phyloP scores from a whole-genome alignment of 768 basidiomycete genomes.

The Pleurotus ostreatus region DNA sequence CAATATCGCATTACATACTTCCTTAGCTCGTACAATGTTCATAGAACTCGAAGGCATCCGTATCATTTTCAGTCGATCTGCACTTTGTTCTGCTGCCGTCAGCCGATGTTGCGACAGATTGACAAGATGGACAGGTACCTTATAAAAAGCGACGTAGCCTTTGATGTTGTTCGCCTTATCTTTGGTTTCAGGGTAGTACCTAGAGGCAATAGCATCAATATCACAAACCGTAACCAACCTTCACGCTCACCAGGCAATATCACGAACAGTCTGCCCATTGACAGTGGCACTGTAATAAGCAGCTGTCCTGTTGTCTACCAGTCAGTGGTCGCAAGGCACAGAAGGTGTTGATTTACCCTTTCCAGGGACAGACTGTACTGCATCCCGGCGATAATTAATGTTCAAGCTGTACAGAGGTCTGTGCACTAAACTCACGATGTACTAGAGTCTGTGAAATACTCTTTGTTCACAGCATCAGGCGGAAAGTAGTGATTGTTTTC shows the following conservation, averaged over 20 bases:
- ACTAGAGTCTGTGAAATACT: conserved; percentile 43
- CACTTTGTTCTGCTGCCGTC: conserved; percentile 8
- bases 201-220: conserved; percentile 18
- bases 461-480: conserved; percentile 42
- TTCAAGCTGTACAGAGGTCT: background rate
- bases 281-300: conserved; percentile 61
- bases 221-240: background rate
- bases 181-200: conserved; percentile 64
- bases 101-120: background rate
- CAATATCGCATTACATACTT: no score
- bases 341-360: conserved; percentile 45
- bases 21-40: no score
- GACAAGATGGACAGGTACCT: conserved; percentile 33
- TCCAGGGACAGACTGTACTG: conserved; percentile 65
- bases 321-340: no score
- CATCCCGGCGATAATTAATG: background rate
- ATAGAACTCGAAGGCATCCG: no score
- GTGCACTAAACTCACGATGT: conserved; percentile 40
- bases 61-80: background rate
- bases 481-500: conserved; percentile 79
- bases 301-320: conserved; percentile 40
- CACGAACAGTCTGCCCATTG: conserved; percentile 42
- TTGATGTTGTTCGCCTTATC: conserved; percentile 59
- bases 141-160: conserved; percentile 74
- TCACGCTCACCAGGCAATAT: conserved; percentile 59